Evolutionary conservation across 2,329 filamentous ascomycete species (phyloP), one percentile per base, ranked within the genome.

Genomic region (Scedosporium minutisporum): DNA sequence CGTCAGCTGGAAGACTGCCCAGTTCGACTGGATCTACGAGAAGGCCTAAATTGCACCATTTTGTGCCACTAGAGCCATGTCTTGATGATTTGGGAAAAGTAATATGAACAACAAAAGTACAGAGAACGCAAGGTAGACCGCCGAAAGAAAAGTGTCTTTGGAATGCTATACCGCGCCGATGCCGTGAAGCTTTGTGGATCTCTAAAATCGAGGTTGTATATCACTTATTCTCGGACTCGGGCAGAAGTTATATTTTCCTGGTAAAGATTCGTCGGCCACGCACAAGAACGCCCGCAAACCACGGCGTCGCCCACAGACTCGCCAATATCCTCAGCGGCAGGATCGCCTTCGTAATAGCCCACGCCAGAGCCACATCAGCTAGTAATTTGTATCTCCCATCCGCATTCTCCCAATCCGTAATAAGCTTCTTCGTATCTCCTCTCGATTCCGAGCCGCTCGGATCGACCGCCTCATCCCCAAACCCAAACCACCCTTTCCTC

Each of bases 1-100:
- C 74, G 80, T 91, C 80, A 83, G 76, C 80, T 97, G 90, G 87
- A 93, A 95, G 86, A 82, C 83, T 70, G 83, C 90, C 76, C 85
- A 90, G 81, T 85, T 89, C 80, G 86, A 90, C 84, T 97, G 95
- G 95, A 83, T 97, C 84, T 97, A 97, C 84, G 95, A 99, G 90
- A 93, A 96, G 85, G 71, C 80, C 67, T 82, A 80, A 75, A 71
- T 38, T 66, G 44, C 58, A 55, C 51, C 18, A 27, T 7, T 55
- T 6, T 12, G 44, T 18, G 44, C 44, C 21, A 38, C 65, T 62
- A n/a, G 55, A 21, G 48, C 29, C 29, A 12, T 14, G 46, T 27
- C 29, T 59, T 46, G 60, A 29, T 58, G 51, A 44, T 38, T 61
- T 25, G 23, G 29, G 18, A 14, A n/a, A n/a, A 48, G 23, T 27